phyloP scores from a whole-genome alignment of 1,139 yeast genomes.

The Kodamaea plutei region DNA sequence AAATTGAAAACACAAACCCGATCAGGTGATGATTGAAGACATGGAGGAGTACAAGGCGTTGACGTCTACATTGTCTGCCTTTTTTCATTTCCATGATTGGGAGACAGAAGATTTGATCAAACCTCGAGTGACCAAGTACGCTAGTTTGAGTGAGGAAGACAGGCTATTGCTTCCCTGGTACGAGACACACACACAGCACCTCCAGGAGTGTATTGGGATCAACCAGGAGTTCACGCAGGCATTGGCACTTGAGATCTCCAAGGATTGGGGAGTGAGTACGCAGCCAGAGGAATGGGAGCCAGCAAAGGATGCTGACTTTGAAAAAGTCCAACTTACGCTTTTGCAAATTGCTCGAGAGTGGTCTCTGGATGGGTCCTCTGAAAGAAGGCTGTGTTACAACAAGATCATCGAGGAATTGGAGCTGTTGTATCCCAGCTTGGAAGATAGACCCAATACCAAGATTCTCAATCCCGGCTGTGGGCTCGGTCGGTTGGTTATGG shows the following conservation, averaged over 20 bases:
- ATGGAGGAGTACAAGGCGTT: constrained; percentile 39
- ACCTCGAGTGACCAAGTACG: constrained; percentile 30
- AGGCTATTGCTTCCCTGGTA: constrained; percentile 50
- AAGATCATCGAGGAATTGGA: constrained; percentile 45
- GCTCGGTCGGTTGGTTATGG: constrained; percentile 72
- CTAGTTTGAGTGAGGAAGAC: constrained; percentile 37
- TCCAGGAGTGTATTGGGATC: constrained; percentile 44
- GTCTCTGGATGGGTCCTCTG: constrained; percentile 58
- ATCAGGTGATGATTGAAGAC: too few species aligned
- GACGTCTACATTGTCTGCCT: constrained; percentile 37
- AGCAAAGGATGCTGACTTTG: constrained; percentile 45
- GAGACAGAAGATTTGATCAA: constrained; percentile 32
- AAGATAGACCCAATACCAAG: constrained; percentile 34
- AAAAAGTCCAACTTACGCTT: constrained; percentile 59
- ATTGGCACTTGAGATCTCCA: constrained; percentile 46
- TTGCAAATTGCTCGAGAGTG: constrained; percentile 73
- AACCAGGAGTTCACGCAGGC: constrained; percentile 47
- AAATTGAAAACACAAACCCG: too few species aligned
- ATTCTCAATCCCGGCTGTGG: constrained; percentile 84
- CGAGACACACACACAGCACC: constrained; percentile 36
- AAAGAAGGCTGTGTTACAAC: constrained; percentile 46
- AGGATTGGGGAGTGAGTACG: constrained; percentile 50
- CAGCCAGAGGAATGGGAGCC: constrained; percentile 44
- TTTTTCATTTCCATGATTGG: constrained; percentile 31
- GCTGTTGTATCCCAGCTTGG: constrained; percentile 36